Percentiles rank a stretch among this genome's conserved stretches.
These are phyloP conservation scores for Pichia manshurica DNA, from an alignment of 805 yeast species.

Conservation along the genomic window DNA sequence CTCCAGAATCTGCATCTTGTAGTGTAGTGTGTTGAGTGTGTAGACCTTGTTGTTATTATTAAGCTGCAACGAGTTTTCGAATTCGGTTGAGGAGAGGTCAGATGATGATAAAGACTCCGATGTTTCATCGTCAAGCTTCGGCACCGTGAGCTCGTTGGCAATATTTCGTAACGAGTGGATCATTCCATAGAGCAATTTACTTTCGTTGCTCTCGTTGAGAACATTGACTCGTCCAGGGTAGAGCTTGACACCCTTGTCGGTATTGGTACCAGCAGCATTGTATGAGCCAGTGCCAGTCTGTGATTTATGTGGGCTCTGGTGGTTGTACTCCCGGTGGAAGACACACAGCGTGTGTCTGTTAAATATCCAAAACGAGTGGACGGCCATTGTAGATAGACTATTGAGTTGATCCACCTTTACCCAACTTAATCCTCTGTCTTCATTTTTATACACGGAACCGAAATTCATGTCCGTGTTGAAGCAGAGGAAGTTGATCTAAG, in stretches of 20 bases:
- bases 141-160: conserved; percentile 28
- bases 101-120: no score
- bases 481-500: no score
- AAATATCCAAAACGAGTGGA: conserved; percentile 83
- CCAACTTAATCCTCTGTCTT: no score
- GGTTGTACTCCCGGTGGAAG: conserved; percentile 61
- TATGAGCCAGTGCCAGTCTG: no score
- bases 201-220: conserved; percentile 52
- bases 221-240: conserved; percentile 4
- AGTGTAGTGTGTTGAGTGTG: conserved; percentile 19
- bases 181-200: conserved; percentile 82
- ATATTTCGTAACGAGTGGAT: conserved; percentile 74
- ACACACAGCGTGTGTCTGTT: conserved; percentile 92
- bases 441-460: no score
- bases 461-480: no score
- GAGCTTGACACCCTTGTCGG: not conserved
- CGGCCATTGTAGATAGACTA: conserved; percentile 40
- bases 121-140: not conserved
- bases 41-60: conserved; percentile 1
- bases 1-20: conserved; percentile 1
- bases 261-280: not conserved
- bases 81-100: not conserved
- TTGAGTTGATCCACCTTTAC: no score
- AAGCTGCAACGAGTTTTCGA: not conserved
- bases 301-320: not conserved